A percentile compares a stretch with the other conserved stretches of the same genome.
Conservation (phyloP, 768 basidiomycete genomes). For the Lactarius quietus region DNA sequence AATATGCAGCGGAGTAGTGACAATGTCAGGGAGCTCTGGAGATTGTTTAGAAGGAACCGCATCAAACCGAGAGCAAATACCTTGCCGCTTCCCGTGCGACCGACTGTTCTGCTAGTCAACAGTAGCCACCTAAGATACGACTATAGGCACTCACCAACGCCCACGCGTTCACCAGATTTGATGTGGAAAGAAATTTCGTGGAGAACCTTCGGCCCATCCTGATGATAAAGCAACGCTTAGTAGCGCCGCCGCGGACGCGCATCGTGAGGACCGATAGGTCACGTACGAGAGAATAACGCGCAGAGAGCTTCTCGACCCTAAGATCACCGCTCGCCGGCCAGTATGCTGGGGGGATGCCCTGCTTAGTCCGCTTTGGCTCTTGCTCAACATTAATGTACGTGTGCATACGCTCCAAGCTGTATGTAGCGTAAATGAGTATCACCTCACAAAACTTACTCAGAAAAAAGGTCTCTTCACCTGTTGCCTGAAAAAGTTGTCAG, state of each 20-base stretch:
- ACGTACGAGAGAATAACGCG: slow-evolving; percentile 41
- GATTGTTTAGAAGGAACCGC: too few relatives aligned
- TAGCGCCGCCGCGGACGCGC: slow-evolving; percentile 37
- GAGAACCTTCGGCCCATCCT: slow-evolving; percentile 55
- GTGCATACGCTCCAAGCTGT: slow-evolving; percentile 48
- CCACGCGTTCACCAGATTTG: slow-evolving; percentile 54
- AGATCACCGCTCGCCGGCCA: slow-evolving; percentile 60
- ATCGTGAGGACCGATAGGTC: slow-evolving; percentile 32
- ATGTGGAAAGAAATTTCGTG: slow-evolving; percentile 50
- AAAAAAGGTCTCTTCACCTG: slow-evolving; percentile 26
- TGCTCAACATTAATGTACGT: slow-evolving; percentile 54
- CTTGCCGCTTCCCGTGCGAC: slow-evolving; percentile 58
- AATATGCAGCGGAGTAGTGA: slow-evolving; percentile 52
- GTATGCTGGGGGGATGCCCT: slow-evolving; percentile 53
- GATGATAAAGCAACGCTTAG: slow-evolving; percentile 21
- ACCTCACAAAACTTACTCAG: not conserved
- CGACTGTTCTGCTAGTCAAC: slow-evolving; percentile 36
- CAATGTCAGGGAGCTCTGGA: slow-evolving; percentile 47
- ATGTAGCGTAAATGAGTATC: slow-evolving; percentile 1
- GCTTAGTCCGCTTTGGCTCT: slow-evolving; percentile 41
- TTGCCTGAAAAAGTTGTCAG: slow-evolving; percentile 26
- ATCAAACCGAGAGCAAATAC: slow-evolving; percentile 24
- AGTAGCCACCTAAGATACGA: not conserved
- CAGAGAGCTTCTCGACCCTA: slow-evolving; percentile 48
- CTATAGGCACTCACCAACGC: slow-evolving; percentile 40